A percentile compares a stretch with the other conserved stretches of the same genome.
phyloP scores from a whole-genome alignment of 495 filamentous ascomycete genomes.

The Penicillium turbatum region DNA sequence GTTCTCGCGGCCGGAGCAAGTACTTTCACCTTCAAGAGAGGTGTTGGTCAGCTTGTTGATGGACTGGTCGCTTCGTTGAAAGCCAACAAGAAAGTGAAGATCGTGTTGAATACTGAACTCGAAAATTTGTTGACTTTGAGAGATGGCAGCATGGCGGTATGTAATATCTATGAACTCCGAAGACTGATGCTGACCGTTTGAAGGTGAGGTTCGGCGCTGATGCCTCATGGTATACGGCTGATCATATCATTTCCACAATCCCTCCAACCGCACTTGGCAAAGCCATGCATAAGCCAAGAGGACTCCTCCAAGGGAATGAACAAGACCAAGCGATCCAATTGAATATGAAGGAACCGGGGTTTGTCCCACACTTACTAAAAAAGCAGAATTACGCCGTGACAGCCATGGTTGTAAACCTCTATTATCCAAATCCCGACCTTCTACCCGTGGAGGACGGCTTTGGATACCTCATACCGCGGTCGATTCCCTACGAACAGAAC shows the following conservation, averaged over 20 bases:
- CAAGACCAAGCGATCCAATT: slow-evolving; percentile 1
- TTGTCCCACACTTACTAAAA: slow-evolving; percentile 21
- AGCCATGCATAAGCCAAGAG: slow-evolving; percentile 7
- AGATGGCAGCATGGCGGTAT: neutral
- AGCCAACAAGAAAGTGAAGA: slow-evolving; percentile 28
- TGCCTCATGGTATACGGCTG: slow-evolving; percentile 30
- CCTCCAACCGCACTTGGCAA: slow-evolving; percentile 39
- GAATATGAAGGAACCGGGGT: neutral
- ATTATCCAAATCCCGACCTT: slow-evolving; percentile 61
- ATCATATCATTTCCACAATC: slow-evolving; percentile 69
- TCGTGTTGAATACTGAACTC: slow-evolving; percentile 24
- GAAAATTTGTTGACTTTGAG: neutral
- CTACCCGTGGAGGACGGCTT: slow-evolving; percentile 63
- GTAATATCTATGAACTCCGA: neutral
- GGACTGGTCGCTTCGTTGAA: slow-evolving; percentile 23
- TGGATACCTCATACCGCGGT: slow-evolving; percentile 81
- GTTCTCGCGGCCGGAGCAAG: slow-evolving; percentile 33
- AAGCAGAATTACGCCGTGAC: slow-evolving; percentile 60
- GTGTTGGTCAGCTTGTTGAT: slow-evolving; percentile 33
- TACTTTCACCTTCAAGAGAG: slow-evolving; percentile 49
- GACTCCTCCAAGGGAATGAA: neutral
- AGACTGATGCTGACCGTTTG: neutral
- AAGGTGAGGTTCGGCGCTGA: neutral
- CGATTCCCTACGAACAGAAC: slow-evolving; percentile 66
- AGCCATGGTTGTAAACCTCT: slow-evolving; percentile 90